Percentiles rank a stretch among this genome's conserved stretches.
These are phyloP conservation scores for Mycogone perniciosa DNA, from an alignment of 2,329 filamentous ascomycete species.

Conservation along the genomic window DNA sequence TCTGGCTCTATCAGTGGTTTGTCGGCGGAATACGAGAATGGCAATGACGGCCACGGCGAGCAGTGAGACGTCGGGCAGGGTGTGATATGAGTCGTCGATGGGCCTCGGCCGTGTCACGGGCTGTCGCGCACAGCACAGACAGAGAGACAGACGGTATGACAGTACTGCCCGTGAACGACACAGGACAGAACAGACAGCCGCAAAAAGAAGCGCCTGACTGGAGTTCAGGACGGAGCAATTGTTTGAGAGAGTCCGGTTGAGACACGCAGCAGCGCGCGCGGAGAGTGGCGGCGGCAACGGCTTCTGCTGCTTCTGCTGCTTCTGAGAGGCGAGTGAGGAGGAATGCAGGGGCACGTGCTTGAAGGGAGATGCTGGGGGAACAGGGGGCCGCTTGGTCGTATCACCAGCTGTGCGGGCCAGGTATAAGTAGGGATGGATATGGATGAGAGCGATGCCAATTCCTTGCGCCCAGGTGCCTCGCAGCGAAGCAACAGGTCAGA, in stretches of 20 bases:
- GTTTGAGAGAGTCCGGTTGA: neutral
- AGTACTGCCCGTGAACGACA: neutral
- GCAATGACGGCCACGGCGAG: neutral
- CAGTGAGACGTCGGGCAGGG: neutral
- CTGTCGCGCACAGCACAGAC: neutral
- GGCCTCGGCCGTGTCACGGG: neutral
- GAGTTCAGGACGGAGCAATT: neutral
- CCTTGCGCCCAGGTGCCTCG: conserved; percentile 5
- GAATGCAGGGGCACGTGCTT: conserved; percentile 11
- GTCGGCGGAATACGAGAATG: neutral
- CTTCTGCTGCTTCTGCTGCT: neutral
- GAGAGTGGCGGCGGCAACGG: neutral
- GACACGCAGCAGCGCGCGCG: neutral
- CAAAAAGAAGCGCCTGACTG: too few relatives aligned
- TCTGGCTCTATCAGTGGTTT: neutral
- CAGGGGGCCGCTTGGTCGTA: neutral
- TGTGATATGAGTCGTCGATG: neutral
- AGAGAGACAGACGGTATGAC: neutral
- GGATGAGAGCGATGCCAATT: neutral
- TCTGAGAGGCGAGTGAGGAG: neutral
- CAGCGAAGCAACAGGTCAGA: neutral
- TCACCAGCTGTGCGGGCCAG: neutral
- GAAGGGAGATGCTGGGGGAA: conserved; percentile 14
- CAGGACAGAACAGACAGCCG: neutral
- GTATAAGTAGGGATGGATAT: neutral